Percentiles rank a stretch among this genome's conserved stretches.
Conservation (phyloP, 2,329 filamentous ascomycete species). For the Sporothrix phasma region DNA sequence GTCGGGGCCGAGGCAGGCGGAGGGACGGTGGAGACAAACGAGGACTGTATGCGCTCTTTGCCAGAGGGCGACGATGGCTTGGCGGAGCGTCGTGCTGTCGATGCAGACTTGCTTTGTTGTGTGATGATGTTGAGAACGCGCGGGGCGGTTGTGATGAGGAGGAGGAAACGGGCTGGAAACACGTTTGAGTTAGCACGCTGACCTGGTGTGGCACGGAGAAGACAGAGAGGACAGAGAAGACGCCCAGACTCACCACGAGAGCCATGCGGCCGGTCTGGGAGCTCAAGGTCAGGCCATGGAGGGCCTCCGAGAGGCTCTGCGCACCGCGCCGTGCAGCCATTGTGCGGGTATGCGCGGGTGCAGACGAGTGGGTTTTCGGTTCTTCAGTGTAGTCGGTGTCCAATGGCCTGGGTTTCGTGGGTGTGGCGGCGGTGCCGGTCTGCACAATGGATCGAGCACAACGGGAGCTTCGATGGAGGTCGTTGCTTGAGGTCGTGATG, state of each 20-base stretch:
- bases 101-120: neutral
- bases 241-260: neutral
- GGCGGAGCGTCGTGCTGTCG: neutral
- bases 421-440: neutral
- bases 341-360: neutral
- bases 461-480: neutral
- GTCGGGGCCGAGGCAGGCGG: neutral
- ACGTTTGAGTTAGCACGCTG: neutral
- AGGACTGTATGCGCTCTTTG: neutral
- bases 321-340: conserved; percentile 17
- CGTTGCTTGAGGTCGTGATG: neutral
- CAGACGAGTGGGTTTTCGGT: neutral
- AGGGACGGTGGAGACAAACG: neutral
- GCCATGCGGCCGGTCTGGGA: neutral
- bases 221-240: too few relatives aligned
- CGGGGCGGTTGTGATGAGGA: neutral
- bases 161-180: neutral
- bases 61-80: neutral
- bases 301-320: conserved; percentile 14
- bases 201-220: neutral
- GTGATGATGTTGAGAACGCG: neutral
- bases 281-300: conserved; percentile 12
- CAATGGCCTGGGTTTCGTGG: neutral
- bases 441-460: neutral
- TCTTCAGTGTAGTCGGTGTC: neutral